Base-by-base conservation (phyloP, 2,329 filamentous ascomycete genomes). In the Boeremia exigua region DNA sequence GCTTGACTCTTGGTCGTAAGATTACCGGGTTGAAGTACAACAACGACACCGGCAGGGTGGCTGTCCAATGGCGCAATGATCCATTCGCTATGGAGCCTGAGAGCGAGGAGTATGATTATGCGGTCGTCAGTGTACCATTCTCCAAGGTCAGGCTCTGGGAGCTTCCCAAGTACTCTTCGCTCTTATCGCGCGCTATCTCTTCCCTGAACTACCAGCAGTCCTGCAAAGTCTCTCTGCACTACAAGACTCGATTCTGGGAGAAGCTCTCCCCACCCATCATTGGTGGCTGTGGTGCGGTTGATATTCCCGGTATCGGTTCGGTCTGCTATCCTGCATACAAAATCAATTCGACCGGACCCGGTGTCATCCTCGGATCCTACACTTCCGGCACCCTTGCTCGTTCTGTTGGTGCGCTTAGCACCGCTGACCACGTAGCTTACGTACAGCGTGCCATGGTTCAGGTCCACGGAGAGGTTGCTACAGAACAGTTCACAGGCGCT, bases 271-370 rank as follows among this genome's bases (percentile, higher is more conserved):
- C 77, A 1, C 82, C 84, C 5, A 90, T 91, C 69, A 79, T 84
- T 56, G 88, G 88, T 11, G 85, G 86, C 6, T 90, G 87, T 66
- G 83, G 82, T 40, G 80, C 80, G 0, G 82, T 80, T 1, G 83
- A 88, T 60, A 87, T 88, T 50, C 80, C 85, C 0, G 84, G 84
- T 25, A 80, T 89, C 50, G 84, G 85, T 23, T 80, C 74, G 40
- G 79, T 88, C 58, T 89, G 86, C 79, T 90, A 89, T 71, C 88
- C 88, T 0, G 82, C 83, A 6, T 89, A 89, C 76, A 79, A 85
- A 59, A 78, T 90, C 70, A 90, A 89, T 75, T 80, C 81, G 36
- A 84, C 82, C 0, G 82, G 85, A 0, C 86, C 85, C 0, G 87
- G 86, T 6, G 81, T 85, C 0, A 80, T 90, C 38, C 79, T 90